phyloP scores from a whole-genome alignment of 225 moss, liverwort and hornwort genomes.

The Rhytidiadelphus loreus region DNA sequence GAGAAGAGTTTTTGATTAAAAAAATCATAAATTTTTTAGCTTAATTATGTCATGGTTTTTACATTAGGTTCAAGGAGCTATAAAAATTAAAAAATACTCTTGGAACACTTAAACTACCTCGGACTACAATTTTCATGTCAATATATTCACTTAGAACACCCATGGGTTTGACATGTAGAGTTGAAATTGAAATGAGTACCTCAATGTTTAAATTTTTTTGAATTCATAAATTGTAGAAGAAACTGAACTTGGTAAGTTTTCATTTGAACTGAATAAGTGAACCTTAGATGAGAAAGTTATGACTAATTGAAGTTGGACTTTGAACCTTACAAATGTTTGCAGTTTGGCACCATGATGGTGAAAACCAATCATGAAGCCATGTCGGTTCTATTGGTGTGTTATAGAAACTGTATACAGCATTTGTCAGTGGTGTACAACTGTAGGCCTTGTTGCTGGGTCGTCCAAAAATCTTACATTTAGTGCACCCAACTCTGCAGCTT shows the following conservation, averaged over 20 bases:
- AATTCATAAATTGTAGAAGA: neutral
- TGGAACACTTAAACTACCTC: neutral
- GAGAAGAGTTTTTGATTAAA: neutral
- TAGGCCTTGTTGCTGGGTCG: neutral
- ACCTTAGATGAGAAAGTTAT: neutral
- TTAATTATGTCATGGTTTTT: neutral
- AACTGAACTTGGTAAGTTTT: neutral
- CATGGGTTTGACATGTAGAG: neutral
- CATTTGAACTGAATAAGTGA: neutral
- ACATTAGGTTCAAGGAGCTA: neutral
- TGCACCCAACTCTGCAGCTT: slow-evolving; percentile 24
- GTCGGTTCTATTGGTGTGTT: neutral
- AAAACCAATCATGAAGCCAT: neutral
- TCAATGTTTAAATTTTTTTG: neutral
- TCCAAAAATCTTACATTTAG: neutral
- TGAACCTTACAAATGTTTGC: neutral
- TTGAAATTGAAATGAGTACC: neutral
- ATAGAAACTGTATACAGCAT: neutral
- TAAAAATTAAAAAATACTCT: neutral
- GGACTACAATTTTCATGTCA: neutral
- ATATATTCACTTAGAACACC: neutral
- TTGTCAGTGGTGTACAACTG: neutral
- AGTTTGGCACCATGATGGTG: neutral
- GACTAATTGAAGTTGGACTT: neutral
- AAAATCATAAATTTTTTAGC: neutral